Evolutionary conservation across 164 flowering plant genomes (phyloP), one percentile per base, ranked within the genome.

Genomic region (Nelumbo lutea): DNA sequence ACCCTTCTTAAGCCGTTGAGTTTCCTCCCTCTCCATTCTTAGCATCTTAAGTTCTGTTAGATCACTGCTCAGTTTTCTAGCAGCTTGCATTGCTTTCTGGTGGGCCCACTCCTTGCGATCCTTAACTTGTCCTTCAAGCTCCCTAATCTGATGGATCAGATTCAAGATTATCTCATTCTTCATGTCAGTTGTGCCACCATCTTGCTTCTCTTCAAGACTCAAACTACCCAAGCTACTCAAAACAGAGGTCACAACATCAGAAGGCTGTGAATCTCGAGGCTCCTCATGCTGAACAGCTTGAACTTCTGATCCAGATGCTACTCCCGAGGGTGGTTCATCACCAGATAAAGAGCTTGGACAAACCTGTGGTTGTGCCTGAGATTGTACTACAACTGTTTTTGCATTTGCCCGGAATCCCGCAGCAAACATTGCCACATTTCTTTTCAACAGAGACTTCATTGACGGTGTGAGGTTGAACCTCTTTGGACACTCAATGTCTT

Each of bases 91-190:
- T 64, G 99, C 99, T 81, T 87, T 96, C 79, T 93, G 83, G 43
- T 91, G 97, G 2, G 99, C 99, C 99, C 99, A 96, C 38, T 93
- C 99, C 70, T 83, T 93, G 45, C 97, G 74, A 71, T 93, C 98
- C 80, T 88, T 86, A 57, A 87, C 85, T 66, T 89, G 97, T 62
- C 57, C 87, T 77, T 87, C 96, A 1, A 96, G 83, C 53, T 90
- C 97, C 79, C 86, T 85, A 50, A 93, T 80, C 80, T 90, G 93
- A 76, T 87, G 83, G 53, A 84, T 68, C 67, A 93, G 68, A 69
- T 78, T 76, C 14, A 87, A 60, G 50, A 91, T 73, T 82, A 84
- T 79, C 76, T 90, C 96, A 75, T 85, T 88, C 73, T 88, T 96
- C 68, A 85, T 88, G 68, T 86, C 90, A 50, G 82, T 81, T 0